Evolutionary conservation across 345 rosid species (phyloP), one percentile per base, ranked within the genome.

Genomic region (Euphorbia lathyris): DNA sequence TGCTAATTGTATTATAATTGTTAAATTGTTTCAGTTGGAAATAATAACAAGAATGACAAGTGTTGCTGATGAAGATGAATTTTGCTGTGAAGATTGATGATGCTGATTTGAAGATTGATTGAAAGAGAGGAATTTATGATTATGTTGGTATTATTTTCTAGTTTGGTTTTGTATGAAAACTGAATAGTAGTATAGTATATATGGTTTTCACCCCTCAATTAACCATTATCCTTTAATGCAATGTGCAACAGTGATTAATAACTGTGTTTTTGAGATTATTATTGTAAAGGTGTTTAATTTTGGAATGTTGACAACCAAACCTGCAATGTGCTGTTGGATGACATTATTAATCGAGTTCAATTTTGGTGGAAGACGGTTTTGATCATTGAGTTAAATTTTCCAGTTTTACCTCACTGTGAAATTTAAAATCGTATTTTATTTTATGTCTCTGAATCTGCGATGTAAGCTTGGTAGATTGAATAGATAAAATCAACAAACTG

Each of bases 21-120:
- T 63, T 43, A 32, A 38, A 29, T 43, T 9, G 63, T 65, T 47
- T 45, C 80, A 86, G 89, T 81, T 74, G 86, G 86, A 65, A 77
- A 75, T 71, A n/a, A n/a, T n/a, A 69, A 58, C 22, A 83, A 74
- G 79, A 85, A 76, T 48, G 77, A 45, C 52, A 83, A 82, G 48
- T 45, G 38, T 4, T 68, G 38, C 6, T 68, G 42, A 50, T 55
- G 52, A 43, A 52, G n/a, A n/a, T n/a, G n/a, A n/a, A 55, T 55
- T 55, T 55, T 55, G 29, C 14, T 55, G 30, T 32, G 69, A 63
- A 58, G 64, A 58, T 25, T 34, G 69, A 74, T 72, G 70, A 75
- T 79, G 56, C 47, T 58, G 74, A 66, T 32, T 64, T 22, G 13
- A 58, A 66, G 77, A 45, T 72, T 73, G 77, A 45, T 72, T 73